phyloP scores from a whole-genome alignment of 352 stramenopile genomes.

The Globisporangium perplexum region DNA sequence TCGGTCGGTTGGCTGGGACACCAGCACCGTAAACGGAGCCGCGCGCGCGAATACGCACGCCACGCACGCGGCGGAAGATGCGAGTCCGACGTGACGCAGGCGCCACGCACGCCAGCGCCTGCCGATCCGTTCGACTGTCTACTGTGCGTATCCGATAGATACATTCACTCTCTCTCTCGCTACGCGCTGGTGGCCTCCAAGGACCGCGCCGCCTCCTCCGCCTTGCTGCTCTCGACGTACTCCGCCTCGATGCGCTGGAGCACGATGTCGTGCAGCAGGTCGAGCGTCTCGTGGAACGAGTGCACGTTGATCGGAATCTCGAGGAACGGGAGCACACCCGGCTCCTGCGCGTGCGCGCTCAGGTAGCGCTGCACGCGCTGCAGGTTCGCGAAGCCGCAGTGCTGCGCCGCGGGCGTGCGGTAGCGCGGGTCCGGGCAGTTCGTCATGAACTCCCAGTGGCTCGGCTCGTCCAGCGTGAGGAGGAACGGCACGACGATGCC shows the following conservation, averaged over 20 bases:
- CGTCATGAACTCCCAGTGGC: slow-evolving; percentile 75
- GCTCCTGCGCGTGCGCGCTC: slow-evolving; percentile 33
- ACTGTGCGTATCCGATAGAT: too few species aligned
- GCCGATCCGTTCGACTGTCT: too few species aligned
- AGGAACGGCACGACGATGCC: slow-evolving; percentile 83
- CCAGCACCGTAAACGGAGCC: neutral
- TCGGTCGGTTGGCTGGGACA: too few species aligned
- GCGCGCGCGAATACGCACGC: neutral
- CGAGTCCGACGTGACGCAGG: neutral
- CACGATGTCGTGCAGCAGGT: slow-evolving; percentile 82
- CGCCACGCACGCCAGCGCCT: neutral
- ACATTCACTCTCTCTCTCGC: neutral
- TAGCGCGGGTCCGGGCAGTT: slow-evolving; percentile 83
- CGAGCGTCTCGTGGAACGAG: slow-evolving; percentile 83
- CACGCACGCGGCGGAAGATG: neutral
- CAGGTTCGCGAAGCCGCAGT: slow-evolving; percentile 61
- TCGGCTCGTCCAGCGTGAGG: slow-evolving; percentile 51
- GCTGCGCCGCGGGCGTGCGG: slow-evolving; percentile 36
- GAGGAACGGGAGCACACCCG: slow-evolving; percentile 56
- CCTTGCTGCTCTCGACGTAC: slow-evolving; percentile 25
- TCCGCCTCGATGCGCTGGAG: slow-evolving; percentile 80
- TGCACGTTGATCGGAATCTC: slow-evolving; percentile 78
- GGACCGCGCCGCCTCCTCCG: neutral
- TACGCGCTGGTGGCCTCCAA: neutral
- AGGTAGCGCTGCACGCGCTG: slow-evolving; percentile 79